Conservation (phyloP, 2,329 filamentous ascomycete genomes). For the Fusarium citri region DNA sequence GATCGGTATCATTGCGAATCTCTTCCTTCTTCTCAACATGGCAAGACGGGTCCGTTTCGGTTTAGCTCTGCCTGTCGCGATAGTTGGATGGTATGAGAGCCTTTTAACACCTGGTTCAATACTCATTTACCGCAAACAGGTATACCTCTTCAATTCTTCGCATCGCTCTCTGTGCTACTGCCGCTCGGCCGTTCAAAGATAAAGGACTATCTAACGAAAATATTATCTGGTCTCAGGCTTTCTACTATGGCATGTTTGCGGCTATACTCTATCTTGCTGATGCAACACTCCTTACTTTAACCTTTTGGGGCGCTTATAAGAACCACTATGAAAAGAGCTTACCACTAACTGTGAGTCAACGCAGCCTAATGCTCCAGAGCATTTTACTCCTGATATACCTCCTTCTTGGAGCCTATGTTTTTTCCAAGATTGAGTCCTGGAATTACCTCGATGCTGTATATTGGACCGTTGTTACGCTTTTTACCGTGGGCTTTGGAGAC, state of each 20-base stretch:
- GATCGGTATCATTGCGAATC: not conserved
- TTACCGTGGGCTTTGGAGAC: constrained; percentile 2
- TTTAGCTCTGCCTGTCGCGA: not conserved
- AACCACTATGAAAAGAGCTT: not conserved
- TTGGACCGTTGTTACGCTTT: constrained; percentile 2
- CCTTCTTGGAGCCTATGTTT: not conserved
- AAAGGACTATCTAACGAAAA: not conserved
- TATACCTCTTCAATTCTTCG: not conserved
- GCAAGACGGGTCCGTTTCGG: not conserved
- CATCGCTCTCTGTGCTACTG: not conserved
- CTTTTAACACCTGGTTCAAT: not conserved
- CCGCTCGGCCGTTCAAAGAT: not conserved
- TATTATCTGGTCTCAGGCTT: not conserved
- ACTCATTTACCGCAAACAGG: not conserved
- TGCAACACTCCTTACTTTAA: not conserved
- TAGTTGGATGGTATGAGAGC: not conserved
- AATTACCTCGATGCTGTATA: not conserved
- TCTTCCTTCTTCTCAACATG: not conserved
- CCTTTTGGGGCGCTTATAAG: not conserved
- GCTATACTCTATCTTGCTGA: constrained; percentile 1
- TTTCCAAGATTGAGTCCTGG: not conserved
- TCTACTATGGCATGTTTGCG: not conserved
- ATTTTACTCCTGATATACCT: constrained; percentile 1
- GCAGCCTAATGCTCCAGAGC: not conserved
- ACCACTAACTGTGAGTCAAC: not conserved